Base-by-base conservation (phyloP, 2,329 filamentous ascomycete genomes). In the Apiospora koreana region DNA sequence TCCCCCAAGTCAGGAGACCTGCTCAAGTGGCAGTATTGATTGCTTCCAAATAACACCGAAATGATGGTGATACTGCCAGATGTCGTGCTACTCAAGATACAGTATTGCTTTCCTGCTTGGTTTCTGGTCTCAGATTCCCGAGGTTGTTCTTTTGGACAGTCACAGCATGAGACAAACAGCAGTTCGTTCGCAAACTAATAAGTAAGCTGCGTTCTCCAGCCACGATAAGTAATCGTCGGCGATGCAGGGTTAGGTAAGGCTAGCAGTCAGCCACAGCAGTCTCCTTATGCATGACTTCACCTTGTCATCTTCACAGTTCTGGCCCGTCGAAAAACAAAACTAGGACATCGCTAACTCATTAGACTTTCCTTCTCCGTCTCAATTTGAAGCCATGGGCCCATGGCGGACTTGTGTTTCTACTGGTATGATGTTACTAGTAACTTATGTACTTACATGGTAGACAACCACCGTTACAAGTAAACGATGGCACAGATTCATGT, bases 131-230 rank as follows among this genome's bases (percentile, higher is more conserved):
- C 50, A 58, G 50, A 58, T 58, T 58, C 50, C 50, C 50, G 50
- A 58, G 50, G 28, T 58, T 58, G 50, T 10, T 8, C 35, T 54
- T 54, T 31, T 10, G 16, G 16, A 58, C 50, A 35, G 50, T 28
- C 28, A 58, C 50, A 58, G 50, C 50, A 58, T 58, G 50, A 58
- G 50, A 58, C 50, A 58, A 31, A 10, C 50, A 58, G 50, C 28
- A 58, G 50, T 35, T 58, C 50, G 28, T 54, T 21, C 16, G 48
- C 23, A 25, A 25, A 23, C n/a, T 54, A n/a, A 4, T 35, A 35
- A 8, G 46, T 58, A 4, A 16, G 12, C 41, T 43, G 16, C 41
- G 14, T 16, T 4, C 18, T n/a, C 18, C 31, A 62, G 54, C 54
- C 54, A 62, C 54, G 31, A 38, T 23, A 35, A 35, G 48, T 25